A percentile compares a stretch with the other conserved stretches of the same genome.
Evolutionary conservation across 2,329 filamentous ascomycete species (phyloP).

Genomic region (Diaporthe amygdali): DNA sequence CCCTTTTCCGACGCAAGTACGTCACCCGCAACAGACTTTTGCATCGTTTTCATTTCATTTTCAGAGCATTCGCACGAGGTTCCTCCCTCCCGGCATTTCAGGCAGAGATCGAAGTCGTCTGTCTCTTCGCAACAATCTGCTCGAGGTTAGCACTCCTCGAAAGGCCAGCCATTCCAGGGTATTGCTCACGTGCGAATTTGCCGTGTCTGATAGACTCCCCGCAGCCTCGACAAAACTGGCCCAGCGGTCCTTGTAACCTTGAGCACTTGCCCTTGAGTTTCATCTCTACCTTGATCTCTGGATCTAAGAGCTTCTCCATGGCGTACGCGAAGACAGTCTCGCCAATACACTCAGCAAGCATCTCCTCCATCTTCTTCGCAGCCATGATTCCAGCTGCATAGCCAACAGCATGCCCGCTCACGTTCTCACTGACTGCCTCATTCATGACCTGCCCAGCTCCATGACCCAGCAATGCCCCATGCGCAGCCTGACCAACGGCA

Average conservation of each 20-base stretch:
- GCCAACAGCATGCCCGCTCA: conserved; percentile 19
- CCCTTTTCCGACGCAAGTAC: conserved; percentile 19
- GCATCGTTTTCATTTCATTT: conserved; percentile 20
- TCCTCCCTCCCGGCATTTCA: conserved; percentile 15
- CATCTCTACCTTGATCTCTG: conserved; percentile 23
- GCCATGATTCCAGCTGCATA: conserved; percentile 21
- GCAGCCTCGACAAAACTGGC: conserved; percentile 22
- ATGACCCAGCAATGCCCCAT: conserved; percentile 15
- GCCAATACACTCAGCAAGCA: conserved; percentile 22
- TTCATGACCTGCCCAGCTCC: conserved; percentile 16
- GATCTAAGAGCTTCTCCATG: conserved; percentile 24
- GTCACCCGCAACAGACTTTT: conserved; percentile 21
- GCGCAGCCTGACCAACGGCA: conserved; percentile 18
- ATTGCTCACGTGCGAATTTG: conserved; percentile 18
- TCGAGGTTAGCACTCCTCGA: neutral
- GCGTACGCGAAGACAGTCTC: conserved; percentile 23
- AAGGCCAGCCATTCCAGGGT: neutral
- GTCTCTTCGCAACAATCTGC: conserved; percentile 21
- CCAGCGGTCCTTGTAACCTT: conserved; percentile 20
- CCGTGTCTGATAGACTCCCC: conserved; percentile 20
- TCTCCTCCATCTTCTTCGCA: conserved; percentile 26
- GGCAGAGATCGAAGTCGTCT: conserved; percentile 25
- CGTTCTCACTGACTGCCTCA: neutral
- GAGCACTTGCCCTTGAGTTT: conserved; percentile 19
- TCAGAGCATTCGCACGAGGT: conserved; percentile 17